Evolutionary conservation across 1,139 yeast genomes (phyloP), one percentile per base, ranked within the genome.

Genomic region (Kurtzmaniella natalensis): DNA sequence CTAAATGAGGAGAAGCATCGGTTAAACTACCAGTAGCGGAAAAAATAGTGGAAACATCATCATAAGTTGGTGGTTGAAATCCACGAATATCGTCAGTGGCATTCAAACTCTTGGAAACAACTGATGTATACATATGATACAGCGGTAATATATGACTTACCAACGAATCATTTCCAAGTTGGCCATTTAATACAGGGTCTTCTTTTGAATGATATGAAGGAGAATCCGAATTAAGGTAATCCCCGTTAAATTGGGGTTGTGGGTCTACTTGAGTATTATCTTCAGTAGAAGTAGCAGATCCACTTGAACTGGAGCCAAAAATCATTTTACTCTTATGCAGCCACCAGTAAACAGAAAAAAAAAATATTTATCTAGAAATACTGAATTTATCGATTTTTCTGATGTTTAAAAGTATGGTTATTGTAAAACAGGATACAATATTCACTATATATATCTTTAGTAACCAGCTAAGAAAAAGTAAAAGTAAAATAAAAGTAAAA

Each of bases 81-180:
- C 37, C 33, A 39, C 38, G 11, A 41, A 37, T 31, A 34, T 45
- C 16, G 42, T 40, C 23, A 26, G 33, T 32, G 16, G 38, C 30
- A 20, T 33, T 28, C 15, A 39, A 24, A 17, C 40, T 39, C 23
- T 35, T 37, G 13, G 30, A 22, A 9, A 39, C 36, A n/a, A 35
- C 25, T 3, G 40, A 36, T 13, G 41, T 41, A 28, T 39, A 36
- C 44, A 41, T 41, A 17, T 40, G 37, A 21, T 41, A 41, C 29
- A 36, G 36, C 5, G 44, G 44, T 13, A 41, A 31, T 14, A 41
- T 60, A 31, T 49, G 52, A 61, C 63, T 57, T 13, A 59, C 29
- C 2, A 50, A 52, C n/a, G 42, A 34, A 18, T 39, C 40, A 23
- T 37, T 46, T 7, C 29, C 10, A 4, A 35, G 30, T 21, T 41